These are phyloP conservation scores for Odontarrhena argentea DNA, from an alignment of 345 rosid genomes.

Conservation along the genomic window DNA sequence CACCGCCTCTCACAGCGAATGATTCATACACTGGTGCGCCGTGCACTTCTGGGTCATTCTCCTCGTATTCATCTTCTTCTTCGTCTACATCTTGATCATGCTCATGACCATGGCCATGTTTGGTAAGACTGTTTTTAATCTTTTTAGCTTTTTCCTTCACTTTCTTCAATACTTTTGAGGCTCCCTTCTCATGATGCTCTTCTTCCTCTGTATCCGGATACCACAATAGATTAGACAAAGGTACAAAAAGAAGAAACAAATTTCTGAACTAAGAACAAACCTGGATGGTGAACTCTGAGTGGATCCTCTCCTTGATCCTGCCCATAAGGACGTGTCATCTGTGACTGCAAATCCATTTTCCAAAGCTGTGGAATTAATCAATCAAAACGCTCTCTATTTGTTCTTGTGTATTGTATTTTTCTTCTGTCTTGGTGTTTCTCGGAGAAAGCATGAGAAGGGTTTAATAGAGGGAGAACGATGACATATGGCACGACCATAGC, in stretches of 20 bases:
- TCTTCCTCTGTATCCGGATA: constrained; percentile 44
- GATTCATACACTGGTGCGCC: constrained; percentile 50
- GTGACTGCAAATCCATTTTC: constrained; percentile 46
- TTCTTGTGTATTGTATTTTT: constrained; percentile 6
- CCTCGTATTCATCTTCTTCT: constrained; percentile 62
- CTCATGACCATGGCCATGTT: constrained; percentile 55
- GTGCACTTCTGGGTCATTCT: constrained; percentile 53
- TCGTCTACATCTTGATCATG: constrained; percentile 57
- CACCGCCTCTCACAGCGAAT: constrained; percentile 30
- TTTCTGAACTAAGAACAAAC: constrained; percentile 6
- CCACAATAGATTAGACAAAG: neutral
- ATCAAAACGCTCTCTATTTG: constrained; percentile 6
- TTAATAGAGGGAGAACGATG: constrained; percentile 8
- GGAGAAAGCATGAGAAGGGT: neutral
- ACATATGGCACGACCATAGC: constrained; percentile 38
- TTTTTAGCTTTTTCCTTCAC: constrained; percentile 79
- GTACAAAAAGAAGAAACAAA: neutral
- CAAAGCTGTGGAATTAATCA: constrained; percentile 10
- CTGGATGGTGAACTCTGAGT: constrained; percentile 43
- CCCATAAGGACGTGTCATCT: constrained; percentile 45
- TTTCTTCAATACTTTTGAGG: constrained; percentile 60
- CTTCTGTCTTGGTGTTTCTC: neutral
- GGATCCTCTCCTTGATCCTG: constrained; percentile 50
- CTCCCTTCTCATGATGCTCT: constrained; percentile 56
- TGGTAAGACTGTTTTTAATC: constrained; percentile 64